phyloP scores from a whole-genome alignment of 345 rosid species.

The Cochlearia excelsa region DNA sequence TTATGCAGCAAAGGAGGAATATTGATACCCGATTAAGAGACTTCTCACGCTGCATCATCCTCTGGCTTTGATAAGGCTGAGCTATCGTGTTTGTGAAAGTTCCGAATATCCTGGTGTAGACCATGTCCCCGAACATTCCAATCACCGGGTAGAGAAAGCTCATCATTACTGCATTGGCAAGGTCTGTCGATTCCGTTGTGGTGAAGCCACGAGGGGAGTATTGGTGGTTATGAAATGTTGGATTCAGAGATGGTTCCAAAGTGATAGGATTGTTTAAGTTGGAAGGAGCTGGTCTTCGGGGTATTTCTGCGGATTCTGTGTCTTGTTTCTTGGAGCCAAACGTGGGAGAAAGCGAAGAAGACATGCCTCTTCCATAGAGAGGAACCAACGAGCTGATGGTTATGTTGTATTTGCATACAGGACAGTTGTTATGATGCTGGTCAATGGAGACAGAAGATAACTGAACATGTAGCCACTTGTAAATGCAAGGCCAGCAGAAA shows the following conservation, averaged over 20 bases:
- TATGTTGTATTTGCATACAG: slow-evolving; percentile 74
- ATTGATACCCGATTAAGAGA: slow-evolving; percentile 72
- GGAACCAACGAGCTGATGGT: slow-evolving; percentile 72
- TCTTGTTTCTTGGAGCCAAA: slow-evolving; percentile 22
- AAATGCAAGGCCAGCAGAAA: slow-evolving; percentile 88
- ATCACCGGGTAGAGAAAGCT: slow-evolving; percentile 48
- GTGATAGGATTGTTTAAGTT: slow-evolving; percentile 13
- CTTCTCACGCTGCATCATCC: slow-evolving; percentile 61
- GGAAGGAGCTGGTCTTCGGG: slow-evolving; percentile 58
- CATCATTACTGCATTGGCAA: slow-evolving; percentile 43
- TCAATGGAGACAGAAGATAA: slow-evolving; percentile 42
- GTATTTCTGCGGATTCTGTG: slow-evolving; percentile 40
- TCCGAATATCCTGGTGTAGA: slow-evolving; percentile 47
- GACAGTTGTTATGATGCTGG: slow-evolving; percentile 55
- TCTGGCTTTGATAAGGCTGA: slow-evolving; percentile 48
- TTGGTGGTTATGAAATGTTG: slow-evolving; percentile 19
- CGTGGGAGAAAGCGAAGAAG: slow-evolving; percentile 40
- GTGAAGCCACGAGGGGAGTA: slow-evolving; percentile 41
- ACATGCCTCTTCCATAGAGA: slow-evolving; percentile 72
- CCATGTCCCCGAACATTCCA: slow-evolving; percentile 67
- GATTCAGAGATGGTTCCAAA: slow-evolving; percentile 16
- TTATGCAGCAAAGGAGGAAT: slow-evolving; percentile 68
- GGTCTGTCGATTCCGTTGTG: slow-evolving; percentile 39
- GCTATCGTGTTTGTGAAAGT: slow-evolving; percentile 49
- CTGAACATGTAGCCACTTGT: slow-evolving; percentile 39